Percentiles rank a stretch among this genome's conserved stretches.
Evolutionary conservation across 768 basidiomycete genomes (phyloP).

Genomic region (Candolleomyces eurysporus): DNA sequence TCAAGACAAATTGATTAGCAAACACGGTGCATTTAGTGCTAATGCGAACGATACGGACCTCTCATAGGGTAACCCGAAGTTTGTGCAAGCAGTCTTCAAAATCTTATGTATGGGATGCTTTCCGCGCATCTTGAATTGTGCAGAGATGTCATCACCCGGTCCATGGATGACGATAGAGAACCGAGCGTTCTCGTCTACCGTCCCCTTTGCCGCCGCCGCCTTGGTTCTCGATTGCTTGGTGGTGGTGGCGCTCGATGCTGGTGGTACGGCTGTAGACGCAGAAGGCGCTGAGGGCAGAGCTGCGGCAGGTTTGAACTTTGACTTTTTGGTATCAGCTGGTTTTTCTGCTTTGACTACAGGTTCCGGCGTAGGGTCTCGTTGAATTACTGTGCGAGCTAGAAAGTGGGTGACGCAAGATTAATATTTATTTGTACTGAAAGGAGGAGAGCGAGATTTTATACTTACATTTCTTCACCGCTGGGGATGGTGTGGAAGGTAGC

Average conservation of each 20-base stretch:
- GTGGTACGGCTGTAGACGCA: not conserved
- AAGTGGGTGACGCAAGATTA: not conserved
- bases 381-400: not conserved
- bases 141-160: not conserved
- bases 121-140: conserved; percentile 10
- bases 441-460: not conserved
- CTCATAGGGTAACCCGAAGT: not conserved
- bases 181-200: conserved; percentile 3
- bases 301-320: not conserved
- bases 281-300: not conserved
- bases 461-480: not conserved
- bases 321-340: not conserved
- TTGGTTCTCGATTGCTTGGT: not conserved
- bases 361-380: not conserved
- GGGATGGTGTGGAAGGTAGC: not conserved
- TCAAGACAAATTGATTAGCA: not conserved
- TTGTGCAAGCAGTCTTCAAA: conserved; percentile 6
- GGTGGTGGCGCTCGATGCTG: not conserved
- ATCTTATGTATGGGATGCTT: conserved; percentile 8
- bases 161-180: conserved; percentile 5
- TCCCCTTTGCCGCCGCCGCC: not conserved
- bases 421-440: too few relatives aligned
- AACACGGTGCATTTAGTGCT: not conserved
- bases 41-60: not conserved
- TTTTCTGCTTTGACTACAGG: not conserved